Evolutionary conservation across 2,329 filamentous ascomycete genomes (phyloP), one percentile per base, ranked within the genome.

Genomic region (Fusarium scirpi): DNA sequence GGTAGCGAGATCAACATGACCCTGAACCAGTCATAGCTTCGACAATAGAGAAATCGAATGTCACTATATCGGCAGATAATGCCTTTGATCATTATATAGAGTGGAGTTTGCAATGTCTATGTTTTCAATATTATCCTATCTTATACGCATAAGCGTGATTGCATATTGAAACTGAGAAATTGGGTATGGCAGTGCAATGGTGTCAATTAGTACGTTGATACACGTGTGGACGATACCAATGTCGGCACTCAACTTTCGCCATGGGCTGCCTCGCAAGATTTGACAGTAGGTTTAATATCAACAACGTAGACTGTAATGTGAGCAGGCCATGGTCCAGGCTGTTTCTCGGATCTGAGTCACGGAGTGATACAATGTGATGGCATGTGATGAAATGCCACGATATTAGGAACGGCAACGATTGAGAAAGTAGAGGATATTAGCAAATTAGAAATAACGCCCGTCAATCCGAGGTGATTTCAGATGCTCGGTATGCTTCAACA

Each of bases 1-100:
- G 59, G 25, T 64, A 58, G 45, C 49, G 49, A 45, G 22, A 45
- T 34, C 40, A 43, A 20, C 32, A 63, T 41, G 15, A 9, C 12
- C 18, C 12, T 45, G 34, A 20, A 11, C 20, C 24, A 30, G 25
- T 20, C 15, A 30, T 27, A 47, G 27, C 15, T 34, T 45, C 11
- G 24, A 22, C 18, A 27, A 25, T 10, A n/a, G 13, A 2, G 5
- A 13, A 10, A 25, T 18, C 12, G 34, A 22, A 41, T 41, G 15
- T 32, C 18, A n/a, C 11, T 13, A 20, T n/a, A 22, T 32, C 27
- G 32, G 43, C 12, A 49, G 25, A 29, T n/a, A 58, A 54, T 29
- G 25, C 45, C 32, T 51, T n/a, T 18, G 32, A 40, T 15, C 27
- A 9, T 22, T 49, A 9, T 6, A 49, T 52, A 43, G 10, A 18